Conservation (phyloP, 2,329 filamentous ascomycete genomes). For the Alternaria postmessia region DNA sequence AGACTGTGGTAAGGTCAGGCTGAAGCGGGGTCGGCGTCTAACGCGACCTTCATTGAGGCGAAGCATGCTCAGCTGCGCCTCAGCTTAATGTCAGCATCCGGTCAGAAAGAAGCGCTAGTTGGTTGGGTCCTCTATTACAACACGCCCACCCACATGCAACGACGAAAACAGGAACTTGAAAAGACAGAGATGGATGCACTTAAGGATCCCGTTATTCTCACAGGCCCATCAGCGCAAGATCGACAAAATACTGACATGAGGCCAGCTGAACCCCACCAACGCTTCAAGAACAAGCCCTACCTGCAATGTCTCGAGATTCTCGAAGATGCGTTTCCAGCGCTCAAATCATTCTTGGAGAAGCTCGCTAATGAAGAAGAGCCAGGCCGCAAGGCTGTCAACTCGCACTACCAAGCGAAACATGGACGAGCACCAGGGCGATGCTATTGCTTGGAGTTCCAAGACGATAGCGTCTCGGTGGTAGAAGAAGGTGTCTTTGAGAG, state of each 20-base stretch:
- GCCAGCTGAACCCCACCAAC: background rate
- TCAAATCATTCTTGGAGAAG: conserved; percentile 11
- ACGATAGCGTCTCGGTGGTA: too few relatives aligned
- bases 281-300: conserved; percentile 1
- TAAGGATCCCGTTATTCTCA: background rate
- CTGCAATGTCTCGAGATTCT: conserved; percentile 4
- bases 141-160: background rate
- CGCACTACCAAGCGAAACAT: background rate
- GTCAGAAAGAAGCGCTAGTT: background rate
- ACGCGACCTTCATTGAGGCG: too few relatives aligned
- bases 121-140: background rate
- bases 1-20: too few relatives aligned
- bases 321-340: conserved; percentile 2
- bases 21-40: too few relatives aligned
- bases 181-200: background rate
- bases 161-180: background rate
- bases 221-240: background rate
- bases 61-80: background rate
- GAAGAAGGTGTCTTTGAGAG: background rate
- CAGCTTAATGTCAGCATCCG: background rate
- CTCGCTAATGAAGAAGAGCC: conserved; percentile 5
- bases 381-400: background rate
- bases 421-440: background rate
- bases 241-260: too few relatives aligned
- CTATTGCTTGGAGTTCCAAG: background rate